Base-by-base conservation (phyloP, 495 filamentous ascomycete genomes). In the Neurospora sp. region DNA sequence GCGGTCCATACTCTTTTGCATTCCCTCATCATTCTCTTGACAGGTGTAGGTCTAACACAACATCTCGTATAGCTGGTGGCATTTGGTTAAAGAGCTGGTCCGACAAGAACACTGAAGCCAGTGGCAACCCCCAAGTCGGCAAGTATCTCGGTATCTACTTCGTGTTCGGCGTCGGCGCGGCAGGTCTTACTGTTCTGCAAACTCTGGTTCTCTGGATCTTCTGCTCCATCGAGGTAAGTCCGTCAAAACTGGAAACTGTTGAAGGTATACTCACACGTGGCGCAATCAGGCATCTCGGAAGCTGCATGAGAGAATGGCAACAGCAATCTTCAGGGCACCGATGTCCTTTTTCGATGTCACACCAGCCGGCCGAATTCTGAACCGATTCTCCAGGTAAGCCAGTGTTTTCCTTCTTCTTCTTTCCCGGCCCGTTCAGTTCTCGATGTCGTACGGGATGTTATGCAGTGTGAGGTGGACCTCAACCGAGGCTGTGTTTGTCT, bases 321-420 rank as follows among this genome's bases (percentile, higher is more conserved):
- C 92, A 76, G 93, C 96, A 7, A 98, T 98, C 76, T 99, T 99
- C 86, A 90, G 96, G 78, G 96, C 94, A 17, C 96, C 96, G 35
- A 99, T 99, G 96, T 94, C 88, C 76, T 99, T 99, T 82, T 99
- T 99, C 76, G 96, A 99, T 81, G 97, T 95, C 12, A 99, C 96
- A 3, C 96, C 96, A n/a, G 93, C 94, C 71, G 96, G 96, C 20
- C 90, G 96, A 22, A 98, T 99, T 76, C 85, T 99, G 48, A 99
- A 99, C 79, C 87, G 96, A 68, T 99, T 99, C 79, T 98, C 95
- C 4, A 97, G 91, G 90, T 91, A 79, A 74, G 87, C 83, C 44
- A 71, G 8, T 40, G 37, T 69, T 59, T 59, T 9, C 72, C 61
- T 61, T 59, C 41, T 53, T 53, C 69, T 27, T 35, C 69, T 14